Conservation (phyloP, 805 yeast genomes). For the Jamesozyma hellenica region DNA sequence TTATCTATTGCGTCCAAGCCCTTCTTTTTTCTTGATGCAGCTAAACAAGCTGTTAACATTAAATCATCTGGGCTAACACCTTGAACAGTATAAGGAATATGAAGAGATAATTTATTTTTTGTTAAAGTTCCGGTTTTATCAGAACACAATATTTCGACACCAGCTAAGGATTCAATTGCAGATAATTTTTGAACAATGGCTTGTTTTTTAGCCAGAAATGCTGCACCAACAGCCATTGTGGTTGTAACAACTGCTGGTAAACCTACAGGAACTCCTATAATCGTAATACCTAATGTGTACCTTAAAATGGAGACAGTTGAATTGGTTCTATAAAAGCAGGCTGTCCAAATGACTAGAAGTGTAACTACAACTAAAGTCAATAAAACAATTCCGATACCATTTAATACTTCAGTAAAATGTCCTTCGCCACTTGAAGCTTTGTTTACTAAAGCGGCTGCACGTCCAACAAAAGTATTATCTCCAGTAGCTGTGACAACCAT, state of each 20-base stretch:
- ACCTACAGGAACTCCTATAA: conserved; percentile 98
- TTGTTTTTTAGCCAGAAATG: conserved; percentile 91
- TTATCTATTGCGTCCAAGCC: conserved; percentile 96
- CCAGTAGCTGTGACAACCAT: conserved; percentile 93
- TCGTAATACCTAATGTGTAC: conserved; percentile 89
- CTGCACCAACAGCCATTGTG: conserved; percentile 99
- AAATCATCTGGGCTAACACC: conserved; percentile 94
- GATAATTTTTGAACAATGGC: conserved; percentile 95
- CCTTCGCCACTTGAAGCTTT: conserved; percentile 88
- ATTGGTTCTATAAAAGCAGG: conserved; percentile 87
- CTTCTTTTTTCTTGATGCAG: conserved; percentile 96
- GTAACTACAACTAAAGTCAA: conserved; percentile 82
- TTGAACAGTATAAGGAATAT: conserved; percentile 95
- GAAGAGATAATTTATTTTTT: conserved; percentile 79
- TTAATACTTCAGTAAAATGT: conserved; percentile 94
- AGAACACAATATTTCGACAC: conserved; percentile 85
- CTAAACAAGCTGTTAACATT: conserved; percentile 95
- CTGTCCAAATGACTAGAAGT: conserved; percentile 81
- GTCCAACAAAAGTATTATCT: conserved; percentile 91
- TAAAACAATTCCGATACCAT: conserved; percentile 92
- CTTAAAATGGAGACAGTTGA: conserved; percentile 79
- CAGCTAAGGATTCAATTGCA: conserved; percentile 87
- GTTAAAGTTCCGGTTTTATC: conserved; percentile 90
- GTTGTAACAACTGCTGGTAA: conserved; percentile 97
- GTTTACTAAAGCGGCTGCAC: conserved; percentile 95